Evolutionary conservation across 768 basidiomycete species (phyloP), one percentile per base, ranked within the genome.

Genomic region (Pluteus cervinus): DNA sequence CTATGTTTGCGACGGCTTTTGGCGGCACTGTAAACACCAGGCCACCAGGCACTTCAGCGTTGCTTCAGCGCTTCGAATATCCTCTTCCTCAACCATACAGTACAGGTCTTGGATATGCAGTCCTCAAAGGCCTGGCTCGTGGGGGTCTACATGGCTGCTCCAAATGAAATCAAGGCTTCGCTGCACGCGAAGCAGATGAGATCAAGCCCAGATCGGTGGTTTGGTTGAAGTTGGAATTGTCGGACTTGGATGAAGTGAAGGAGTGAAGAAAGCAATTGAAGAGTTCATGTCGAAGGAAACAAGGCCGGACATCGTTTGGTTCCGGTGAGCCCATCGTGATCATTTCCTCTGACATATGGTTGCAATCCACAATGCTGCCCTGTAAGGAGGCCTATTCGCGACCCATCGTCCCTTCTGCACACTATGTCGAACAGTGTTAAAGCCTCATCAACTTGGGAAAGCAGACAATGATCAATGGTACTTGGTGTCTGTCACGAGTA

Each of bases 121-220:
- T 72, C 0, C 65, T 76, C 14, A 61, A 65, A 36, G 66, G 69
- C 43, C 68, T 82, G 14, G 74, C 68, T 0, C 60, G 63, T 5
- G 61, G 56, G 6, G 76, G 73, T 80, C 5, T 79, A 79, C 45
- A 63, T 81, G 43, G 73, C 66, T 0, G 69, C 74, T 5, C 66
- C 77, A 12, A 66, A 61, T 43, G 68, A 71, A 43, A 46, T 46
- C 11, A 64, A 58, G 32, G 77, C 71, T 5, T 79, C n/a, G 58
- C 56, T 17, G 50, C 58, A 21, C 55, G 81, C 25, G 52, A 67
- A 24, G 42, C 41, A 3, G 71, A 71, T 28, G 75, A 70, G 0
- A 45, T 74, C 1, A 63, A 47, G 4, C 58, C 64, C 1, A 68
- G 66, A 0, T 62, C 66, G 37, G 58, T 79, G 1, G 39, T 63